Evolutionary conservation across 2,329 filamentous ascomycete species (phyloP).

Genomic region (Alternaria rosae): DNA sequence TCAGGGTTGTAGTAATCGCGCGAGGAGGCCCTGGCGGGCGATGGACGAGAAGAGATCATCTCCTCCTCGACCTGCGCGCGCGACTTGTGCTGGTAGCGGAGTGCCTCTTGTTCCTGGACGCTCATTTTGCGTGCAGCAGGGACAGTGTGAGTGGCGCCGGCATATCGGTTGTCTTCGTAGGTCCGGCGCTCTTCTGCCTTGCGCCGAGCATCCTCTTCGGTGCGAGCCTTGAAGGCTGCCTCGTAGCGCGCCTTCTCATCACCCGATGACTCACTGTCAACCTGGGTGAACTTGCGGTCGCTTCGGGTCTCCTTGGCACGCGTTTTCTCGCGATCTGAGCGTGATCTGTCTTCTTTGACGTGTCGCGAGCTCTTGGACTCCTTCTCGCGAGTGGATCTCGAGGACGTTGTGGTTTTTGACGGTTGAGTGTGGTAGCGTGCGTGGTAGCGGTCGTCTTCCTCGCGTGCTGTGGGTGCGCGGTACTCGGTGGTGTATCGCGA

Average conservation of each 20-base stretch:
- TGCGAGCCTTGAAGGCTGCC: constrained; percentile 39
- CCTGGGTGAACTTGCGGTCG: constrained; percentile 48
- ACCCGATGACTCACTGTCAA: constrained; percentile 44
- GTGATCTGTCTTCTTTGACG: constrained; percentile 47
- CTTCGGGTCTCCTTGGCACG: constrained; percentile 51
- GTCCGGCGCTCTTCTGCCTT: constrained; percentile 41
- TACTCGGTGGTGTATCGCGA: constrained; percentile 44
- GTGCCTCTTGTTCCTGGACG: constrained; percentile 34
- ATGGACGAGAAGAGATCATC: constrained; percentile 28
- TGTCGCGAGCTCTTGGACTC: constrained; percentile 32
- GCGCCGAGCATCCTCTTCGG: constrained; percentile 33
- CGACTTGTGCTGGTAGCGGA: constrained; percentile 39
- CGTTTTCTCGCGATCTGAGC: constrained; percentile 50
- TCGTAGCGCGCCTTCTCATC: constrained; percentile 46
- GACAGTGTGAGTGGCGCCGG: constrained; percentile 1
- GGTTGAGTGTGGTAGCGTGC: constrained; percentile 47
- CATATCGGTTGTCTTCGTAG: constrained; percentile 36
- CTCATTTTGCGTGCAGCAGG: constrained; percentile 35
- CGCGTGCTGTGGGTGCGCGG: constrained; percentile 33
- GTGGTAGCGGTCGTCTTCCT: constrained; percentile 50
- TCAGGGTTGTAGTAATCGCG: constrained; percentile 41
- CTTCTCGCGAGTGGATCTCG: constrained; percentile 41
- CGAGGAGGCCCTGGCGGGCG: constrained; percentile 38
- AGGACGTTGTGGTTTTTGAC: constrained; percentile 35
- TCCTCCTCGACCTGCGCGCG: constrained; percentile 36